Percentiles rank a stretch among this genome's conserved stretches.
Evolutionary conservation across 345 rosid species (phyloP).

Genomic region (Cardamine chenopodiifolia): DNA sequence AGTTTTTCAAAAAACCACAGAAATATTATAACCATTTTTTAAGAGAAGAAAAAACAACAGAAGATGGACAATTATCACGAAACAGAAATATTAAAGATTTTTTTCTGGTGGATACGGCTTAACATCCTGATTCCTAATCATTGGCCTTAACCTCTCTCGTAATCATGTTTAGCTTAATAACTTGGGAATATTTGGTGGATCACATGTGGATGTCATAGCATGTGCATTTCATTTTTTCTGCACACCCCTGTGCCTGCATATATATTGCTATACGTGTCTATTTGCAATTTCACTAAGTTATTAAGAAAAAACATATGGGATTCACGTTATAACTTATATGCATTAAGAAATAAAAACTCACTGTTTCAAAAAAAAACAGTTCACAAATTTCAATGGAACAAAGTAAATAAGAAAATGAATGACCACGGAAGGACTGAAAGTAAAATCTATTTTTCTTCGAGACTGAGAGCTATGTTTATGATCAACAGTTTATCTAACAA

Average conservation of each 20-base stretch:
- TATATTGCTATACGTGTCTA: constrained; percentile 17
- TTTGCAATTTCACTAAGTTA: not conserved
- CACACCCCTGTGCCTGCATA: not conserved
- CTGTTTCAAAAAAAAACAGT: not conserved
- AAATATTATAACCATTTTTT: not conserved
- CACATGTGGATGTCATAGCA: constrained; percentile 12
- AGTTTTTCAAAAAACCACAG: not conserved
- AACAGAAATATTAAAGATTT: not conserved
- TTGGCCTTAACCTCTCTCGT: constrained; percentile 24
- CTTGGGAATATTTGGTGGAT: constrained; percentile 33
- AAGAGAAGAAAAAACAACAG: not conserved
- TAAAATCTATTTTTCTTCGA: not conserved
- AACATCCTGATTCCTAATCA: constrained; percentile 4
- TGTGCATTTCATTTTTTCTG: constrained; percentile 7
- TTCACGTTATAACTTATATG: not conserved
- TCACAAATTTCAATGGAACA: not conserved
- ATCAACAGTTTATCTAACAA: constrained; percentile 4
- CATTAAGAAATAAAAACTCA: not conserved
- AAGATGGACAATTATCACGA: not conserved
- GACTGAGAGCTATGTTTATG: not conserved
- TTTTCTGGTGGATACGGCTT: not conserved
- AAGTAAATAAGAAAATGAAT: not conserved
- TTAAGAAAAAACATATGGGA: not conserved
- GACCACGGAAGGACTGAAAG: not conserved
- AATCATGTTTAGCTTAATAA: constrained; percentile 26